Evolutionary conservation across 2,329 filamentous ascomycete species (phyloP).

Genomic region (Aspergillus neoniger): DNA sequence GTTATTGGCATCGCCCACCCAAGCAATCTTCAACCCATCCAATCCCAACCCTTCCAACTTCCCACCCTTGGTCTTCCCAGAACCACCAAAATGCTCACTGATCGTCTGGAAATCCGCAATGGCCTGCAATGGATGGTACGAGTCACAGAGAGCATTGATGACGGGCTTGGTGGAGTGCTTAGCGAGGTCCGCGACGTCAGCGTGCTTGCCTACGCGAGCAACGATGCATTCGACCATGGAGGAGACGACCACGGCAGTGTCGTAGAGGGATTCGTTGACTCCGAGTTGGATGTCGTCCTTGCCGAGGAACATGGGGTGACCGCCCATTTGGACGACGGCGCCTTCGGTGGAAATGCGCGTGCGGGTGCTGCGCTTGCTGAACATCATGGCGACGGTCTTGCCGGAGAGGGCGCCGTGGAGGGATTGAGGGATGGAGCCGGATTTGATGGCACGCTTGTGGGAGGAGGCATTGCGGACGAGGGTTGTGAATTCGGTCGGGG

Average conservation of each 20-base stretch:
- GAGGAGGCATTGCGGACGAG: constrained; percentile 79
- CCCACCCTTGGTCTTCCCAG: constrained; percentile 29
- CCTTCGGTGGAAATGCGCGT: constrained; percentile 93
- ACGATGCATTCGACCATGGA: constrained; percentile 86
- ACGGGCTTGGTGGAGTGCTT: constrained; percentile 75
- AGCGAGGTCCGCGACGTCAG: constrained; percentile 71
- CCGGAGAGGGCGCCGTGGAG: constrained; percentile 67
- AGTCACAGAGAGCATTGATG: constrained; percentile 84
- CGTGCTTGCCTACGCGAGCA: constrained; percentile 74
- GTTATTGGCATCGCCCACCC: constrained; percentile 97
- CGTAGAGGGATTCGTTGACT: constrained; percentile 89
- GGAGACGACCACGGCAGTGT: constrained; percentile 90
- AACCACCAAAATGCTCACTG: constrained; percentile 65
- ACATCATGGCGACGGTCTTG: constrained; percentile 90
- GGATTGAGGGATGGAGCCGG: constrained; percentile 60
- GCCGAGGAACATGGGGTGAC: constrained; percentile 93
- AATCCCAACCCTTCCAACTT: constrained; percentile 62
- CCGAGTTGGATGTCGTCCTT: constrained; percentile 96
- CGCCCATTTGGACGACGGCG: constrained; percentile 83
- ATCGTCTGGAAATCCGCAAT: constrained; percentile 94
- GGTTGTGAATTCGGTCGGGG: constrained; percentile 73
- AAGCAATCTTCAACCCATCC: constrained; percentile 85
- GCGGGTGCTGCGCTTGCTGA: constrained; percentile 91
- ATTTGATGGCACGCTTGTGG: constrained; percentile 77
- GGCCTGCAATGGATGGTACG: constrained; percentile 90